Evolutionary conservation across 1,139 yeast genomes (phyloP).

Genomic region (Starmera stellimalicola): DNA sequence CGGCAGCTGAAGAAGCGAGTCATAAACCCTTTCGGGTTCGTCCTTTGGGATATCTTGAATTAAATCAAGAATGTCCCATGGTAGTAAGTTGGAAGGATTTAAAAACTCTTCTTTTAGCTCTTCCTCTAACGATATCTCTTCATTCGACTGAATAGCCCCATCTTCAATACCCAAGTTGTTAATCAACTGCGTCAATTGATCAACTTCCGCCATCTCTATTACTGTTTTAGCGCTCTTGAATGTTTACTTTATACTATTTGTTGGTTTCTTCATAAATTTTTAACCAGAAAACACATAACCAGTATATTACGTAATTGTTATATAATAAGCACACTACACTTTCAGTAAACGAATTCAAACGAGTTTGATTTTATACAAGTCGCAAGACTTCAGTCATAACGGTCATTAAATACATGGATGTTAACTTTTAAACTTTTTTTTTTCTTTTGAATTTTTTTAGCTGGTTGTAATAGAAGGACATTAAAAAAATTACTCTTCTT

Average conservation of each 20-base stretch:
- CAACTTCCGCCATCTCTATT: background rate
- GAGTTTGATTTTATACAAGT: too few relatives aligned
- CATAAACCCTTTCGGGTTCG: slow-evolving; percentile 20
- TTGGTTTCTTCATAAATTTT: too few relatives aligned
- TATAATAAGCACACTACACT: too few relatives aligned
- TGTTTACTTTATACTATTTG: too few relatives aligned
- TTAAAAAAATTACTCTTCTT: slow-evolving; percentile 38
- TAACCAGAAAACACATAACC: too few relatives aligned
- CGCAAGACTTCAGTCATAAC: too few relatives aligned
- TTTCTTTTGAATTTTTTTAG: background rate
- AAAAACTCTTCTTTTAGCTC: slow-evolving; percentile 27
- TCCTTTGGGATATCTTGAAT: slow-evolving; percentile 36
- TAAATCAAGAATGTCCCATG: slow-evolving; percentile 52
- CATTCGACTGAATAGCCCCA: too few relatives aligned
- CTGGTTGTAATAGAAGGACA: background rate
- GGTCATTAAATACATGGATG: background rate
- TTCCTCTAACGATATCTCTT: slow-evolving; percentile 2
- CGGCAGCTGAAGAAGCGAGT: slow-evolving; percentile 41
- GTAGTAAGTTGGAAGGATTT: slow-evolving; percentile 39
- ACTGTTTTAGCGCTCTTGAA: too few relatives aligned
- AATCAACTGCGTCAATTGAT: background rate
- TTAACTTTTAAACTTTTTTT: background rate
- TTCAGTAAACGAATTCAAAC: too few relatives aligned
- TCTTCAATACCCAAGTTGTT: background rate
- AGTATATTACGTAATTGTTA: too few relatives aligned